Base-by-base conservation (phyloP, 495 filamentous ascomycete genomes). In the Pseudoneurospora amorphoporcata region DNA sequence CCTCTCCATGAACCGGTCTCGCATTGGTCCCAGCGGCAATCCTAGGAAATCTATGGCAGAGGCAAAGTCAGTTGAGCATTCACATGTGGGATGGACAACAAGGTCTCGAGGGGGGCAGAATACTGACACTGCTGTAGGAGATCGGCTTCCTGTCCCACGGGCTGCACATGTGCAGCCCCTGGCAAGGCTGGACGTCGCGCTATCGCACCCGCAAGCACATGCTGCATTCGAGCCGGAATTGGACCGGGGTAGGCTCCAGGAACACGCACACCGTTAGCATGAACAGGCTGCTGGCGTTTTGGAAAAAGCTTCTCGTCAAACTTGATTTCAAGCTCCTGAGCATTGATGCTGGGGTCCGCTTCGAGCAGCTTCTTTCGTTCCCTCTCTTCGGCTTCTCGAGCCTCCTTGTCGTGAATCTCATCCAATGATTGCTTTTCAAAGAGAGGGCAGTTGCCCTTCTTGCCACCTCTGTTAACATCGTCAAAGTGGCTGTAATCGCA, bases 381-480 rank as follows among this genome's bases (percentile, higher is more conserved):
- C 42, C 82, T 82, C 70, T 84, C 84, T 74, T 91, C 90, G 8
- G 93, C 93, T 38, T 83, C 83, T 39, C 86, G 81, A 7, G 94
- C 88, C 69, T 94, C 92, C 6, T 87, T 73, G 58, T 91, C 79
- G 68, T 94, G 90, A 0, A 90, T 87, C 61, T 84, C 74, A 61
- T 90, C 85, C 4, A 83, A 82, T 70, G 23, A 38, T 12, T 17
- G 17, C 4, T 86, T 86, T 70, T 95, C 92, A 73, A 90, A 89
- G 0, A 93, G 79, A 8, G 87, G 89, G 73, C 92, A 96, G 68
- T 87, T 87, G 10, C 86, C 85, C 0, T 38, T 9, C 71, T 81
- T 82, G 5, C 84, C 84, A 4, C 84, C 84, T 37, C 86, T 74
- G 0, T 38, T 65, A 3, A 72, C 3, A 68, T 90, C 84, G 68